A percentile compares a stretch with the other conserved stretches of the same genome.
Evolutionary conservation across 192 early-diverging fungal genomes (phyloP).

Genomic region (Gamsiella multidivaricata): DNA sequence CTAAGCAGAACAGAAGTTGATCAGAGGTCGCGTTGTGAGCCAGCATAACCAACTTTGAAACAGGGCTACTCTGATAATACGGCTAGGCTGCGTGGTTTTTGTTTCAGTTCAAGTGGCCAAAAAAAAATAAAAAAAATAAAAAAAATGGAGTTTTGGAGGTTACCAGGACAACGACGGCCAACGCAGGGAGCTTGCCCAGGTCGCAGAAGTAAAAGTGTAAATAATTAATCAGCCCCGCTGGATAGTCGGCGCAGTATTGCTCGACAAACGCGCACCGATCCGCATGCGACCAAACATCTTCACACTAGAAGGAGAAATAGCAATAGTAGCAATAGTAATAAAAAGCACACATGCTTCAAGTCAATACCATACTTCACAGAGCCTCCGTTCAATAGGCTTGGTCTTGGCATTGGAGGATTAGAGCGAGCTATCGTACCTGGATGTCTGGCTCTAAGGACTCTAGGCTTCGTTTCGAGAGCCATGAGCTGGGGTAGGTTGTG

Average conservation of each 20-base stretch:
- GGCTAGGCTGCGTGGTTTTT: no score
- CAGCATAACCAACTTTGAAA: no score
- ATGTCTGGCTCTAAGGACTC: conserved; percentile 8
- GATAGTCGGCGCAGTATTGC: conserved; percentile 70
- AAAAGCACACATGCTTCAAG: no score
- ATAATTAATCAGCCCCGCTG: conserved; percentile 71
- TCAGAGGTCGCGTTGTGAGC: conserved; percentile 2
- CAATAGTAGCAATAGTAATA: background rate
- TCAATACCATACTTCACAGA: no score
- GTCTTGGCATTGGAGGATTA: no score
- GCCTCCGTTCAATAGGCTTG: no score
- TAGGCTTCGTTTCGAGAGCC: conserved; percentile 35
- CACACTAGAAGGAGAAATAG: conserved; percentile 47
- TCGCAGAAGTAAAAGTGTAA: conserved; percentile 69
- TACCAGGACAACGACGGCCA: conserved; percentile 61
- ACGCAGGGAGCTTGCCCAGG: conserved; percentile 28
- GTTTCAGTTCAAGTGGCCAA: no score
- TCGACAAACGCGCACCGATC: conserved; percentile 70
- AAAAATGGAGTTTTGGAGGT: background rate
- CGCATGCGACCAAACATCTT: conserved; percentile 61
- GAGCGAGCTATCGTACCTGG: no score
- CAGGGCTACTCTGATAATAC: no score
- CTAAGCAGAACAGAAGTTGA: conserved; percentile 36
- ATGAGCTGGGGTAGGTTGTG: background rate
- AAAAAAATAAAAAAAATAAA: background rate